Evolutionary conservation across 129 eudicot species (phyloP).

Genomic region (Arctium minus): DNA sequence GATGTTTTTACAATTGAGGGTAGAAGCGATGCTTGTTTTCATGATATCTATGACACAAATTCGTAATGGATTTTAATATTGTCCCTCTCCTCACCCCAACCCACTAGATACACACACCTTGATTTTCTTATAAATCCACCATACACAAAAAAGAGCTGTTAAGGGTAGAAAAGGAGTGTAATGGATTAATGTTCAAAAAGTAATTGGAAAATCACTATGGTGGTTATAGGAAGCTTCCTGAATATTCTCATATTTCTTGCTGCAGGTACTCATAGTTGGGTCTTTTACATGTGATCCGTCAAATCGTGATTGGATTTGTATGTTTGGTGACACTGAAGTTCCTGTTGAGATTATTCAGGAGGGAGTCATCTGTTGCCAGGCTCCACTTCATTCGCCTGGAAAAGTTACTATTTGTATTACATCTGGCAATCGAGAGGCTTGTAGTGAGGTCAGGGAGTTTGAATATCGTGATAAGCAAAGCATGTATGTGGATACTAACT

Average conservation of each 20-base stretch:
- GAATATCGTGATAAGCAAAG: constrained; percentile 59
- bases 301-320: constrained; percentile 64
- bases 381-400: constrained; percentile 77
- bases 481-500: constrained; percentile 24
- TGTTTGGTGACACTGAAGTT: constrained; percentile 94
- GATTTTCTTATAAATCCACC: neutral
- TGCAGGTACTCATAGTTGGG: constrained; percentile 87
- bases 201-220: neutral
- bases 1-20: neutral
- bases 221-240: neutral
- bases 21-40: neutral
- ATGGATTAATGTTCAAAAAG: neutral
- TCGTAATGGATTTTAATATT: neutral
- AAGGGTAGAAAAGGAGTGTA: neutral
- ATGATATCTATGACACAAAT: neutral
- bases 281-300: constrained; percentile 74
- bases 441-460: constrained; percentile 95
- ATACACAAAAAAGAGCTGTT: neutral
- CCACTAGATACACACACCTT: neutral
- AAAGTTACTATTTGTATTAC: constrained; percentile 72
- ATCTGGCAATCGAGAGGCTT: constrained; percentile 81
- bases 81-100: neutral
- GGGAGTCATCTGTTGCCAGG: constrained; percentile 79
- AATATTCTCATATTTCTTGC: constrained; percentile 1
- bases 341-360: constrained; percentile 82